Percentiles rank a stretch among this genome's conserved stretches.
phyloP scores from a whole-genome alignment of 2,329 filamentous ascomycete genomes.

The Alternaria angustiovoidea region DNA sequence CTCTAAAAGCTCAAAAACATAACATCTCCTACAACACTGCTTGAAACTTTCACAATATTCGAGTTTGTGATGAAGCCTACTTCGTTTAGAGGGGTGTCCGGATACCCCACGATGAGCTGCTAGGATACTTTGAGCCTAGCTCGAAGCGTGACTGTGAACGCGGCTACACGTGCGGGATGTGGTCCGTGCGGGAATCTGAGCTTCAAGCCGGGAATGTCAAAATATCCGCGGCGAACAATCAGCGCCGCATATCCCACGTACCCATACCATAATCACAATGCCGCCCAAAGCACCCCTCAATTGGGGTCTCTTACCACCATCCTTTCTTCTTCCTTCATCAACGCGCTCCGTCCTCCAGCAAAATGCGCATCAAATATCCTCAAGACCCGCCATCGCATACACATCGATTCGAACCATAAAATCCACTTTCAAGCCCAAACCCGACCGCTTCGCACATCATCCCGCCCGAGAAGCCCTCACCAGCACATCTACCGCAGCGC shows the following conservation, averaged over 20 bases:
- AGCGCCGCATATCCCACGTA: constrained; percentile 14
- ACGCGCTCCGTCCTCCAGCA: constrained; percentile 35
- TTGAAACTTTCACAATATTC: too few species aligned
- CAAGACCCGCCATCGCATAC: constrained; percentile 26
- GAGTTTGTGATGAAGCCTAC: neutral
- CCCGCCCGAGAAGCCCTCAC: constrained; percentile 61
- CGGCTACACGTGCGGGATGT: constrained; percentile 11
- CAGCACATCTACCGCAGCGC: constrained; percentile 65
- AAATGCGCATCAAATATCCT: constrained; percentile 14
- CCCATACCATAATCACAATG: constrained; percentile 33
- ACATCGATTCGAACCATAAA: constrained; percentile 56
- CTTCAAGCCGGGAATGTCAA: constrained; percentile 16
- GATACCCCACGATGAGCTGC: neutral
- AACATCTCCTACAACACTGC: neutral
- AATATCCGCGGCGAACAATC: constrained; percentile 30
- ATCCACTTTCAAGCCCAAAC: constrained; percentile 62
- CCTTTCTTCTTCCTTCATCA: constrained; percentile 41
- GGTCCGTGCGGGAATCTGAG: constrained; percentile 10
- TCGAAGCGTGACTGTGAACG: constrained; percentile 1
- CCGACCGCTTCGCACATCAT: constrained; percentile 63
- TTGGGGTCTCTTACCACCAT: constrained; percentile 41
- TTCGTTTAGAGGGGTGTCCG: neutral
- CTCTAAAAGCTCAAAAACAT: constrained; percentile 7
- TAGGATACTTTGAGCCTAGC: neutral
- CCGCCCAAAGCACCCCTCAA: constrained; percentile 46